These are phyloP conservation scores for Paramecium tetraurelia DNA, from an alignment of 73 alveolate genomes.

Conservation along the genomic window DNA sequence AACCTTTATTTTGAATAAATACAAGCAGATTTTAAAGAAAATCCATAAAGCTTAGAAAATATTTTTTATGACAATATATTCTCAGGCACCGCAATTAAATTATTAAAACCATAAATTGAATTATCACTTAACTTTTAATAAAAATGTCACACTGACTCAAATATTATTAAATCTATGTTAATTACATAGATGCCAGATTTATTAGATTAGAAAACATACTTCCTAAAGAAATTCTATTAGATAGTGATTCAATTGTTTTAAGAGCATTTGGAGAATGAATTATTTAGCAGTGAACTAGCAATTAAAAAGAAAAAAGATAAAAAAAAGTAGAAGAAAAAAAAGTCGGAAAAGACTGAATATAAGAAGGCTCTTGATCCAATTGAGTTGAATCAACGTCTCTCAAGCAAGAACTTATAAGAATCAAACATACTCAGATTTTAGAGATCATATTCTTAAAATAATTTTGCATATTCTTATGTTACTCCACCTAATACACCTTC, in stretches of 20 bases:
- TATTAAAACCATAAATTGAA: not conserved
- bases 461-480: not conserved
- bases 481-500: constrained; percentile 6
- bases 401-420: not conserved
- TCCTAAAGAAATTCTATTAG: not conserved
- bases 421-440: not conserved
- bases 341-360: not conserved
- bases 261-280: not conserved
- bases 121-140: not conserved
- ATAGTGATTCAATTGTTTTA: not conserved
- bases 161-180: not conserved
- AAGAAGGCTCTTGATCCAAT: not conserved
- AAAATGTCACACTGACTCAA: not conserved
- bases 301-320: not conserved
- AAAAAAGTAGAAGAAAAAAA: not conserved
- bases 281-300: not conserved
- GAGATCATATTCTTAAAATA: not conserved
- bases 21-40: not conserved
- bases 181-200: not conserved
- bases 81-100: not conserved
- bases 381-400: not conserved
- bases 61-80: not conserved
- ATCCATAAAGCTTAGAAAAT: not conserved
- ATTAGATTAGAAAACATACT: not conserved
- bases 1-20: not conserved